Evolutionary conservation across 2,329 filamentous ascomycete genomes (phyloP), one percentile per base, ranked within the genome.

Genomic region (Curvularia eragrostidis): DNA sequence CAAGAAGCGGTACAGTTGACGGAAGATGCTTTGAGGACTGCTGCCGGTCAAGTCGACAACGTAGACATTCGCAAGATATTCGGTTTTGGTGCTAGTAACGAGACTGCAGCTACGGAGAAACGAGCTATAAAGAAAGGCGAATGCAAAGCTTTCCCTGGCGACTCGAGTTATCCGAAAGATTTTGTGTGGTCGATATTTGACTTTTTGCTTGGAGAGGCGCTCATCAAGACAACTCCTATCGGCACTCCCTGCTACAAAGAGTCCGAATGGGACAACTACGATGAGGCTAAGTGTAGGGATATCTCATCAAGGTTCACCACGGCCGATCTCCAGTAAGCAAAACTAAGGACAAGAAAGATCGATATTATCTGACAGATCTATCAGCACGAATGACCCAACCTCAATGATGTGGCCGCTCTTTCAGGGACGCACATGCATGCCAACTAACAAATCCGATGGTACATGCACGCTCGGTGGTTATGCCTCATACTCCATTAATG

Each of bases 31-130:
- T 26, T 64, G 34, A 42, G 52, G 13, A 19, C 18, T 13, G 38
- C 55, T 24, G 43, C 38, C 6, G 39, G 43, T 12, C 50, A 62
- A 15, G 36, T 24, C 2, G 53, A 52, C 10, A 42, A 36, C 9
- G 42, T 54, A 7, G 48, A 66, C 15, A 24, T 61, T 4, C 15
- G 28, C 24, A 48, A 52, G 1, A 26, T 63, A 9, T 48, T 46
- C 79, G 81, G 23, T 75, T 83, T 64, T 18, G 57, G 56, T 2
- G 38, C 47, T 9, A 53, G 19, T n/a, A 49, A 48, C 38, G 41
- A 39, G 6, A 38, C 50, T 8, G 47, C 21, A 2, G 21, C 18
- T 9, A 2, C 23, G 18, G 26, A 21, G 26, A 49, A 24, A 19
- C 24, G 30, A 21, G 24, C 18, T 28, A 52, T 30, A 28, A 43